Conservation (phyloP, 306 rosid genomes). For the Amphicarpaea edgeworthii region DNA sequence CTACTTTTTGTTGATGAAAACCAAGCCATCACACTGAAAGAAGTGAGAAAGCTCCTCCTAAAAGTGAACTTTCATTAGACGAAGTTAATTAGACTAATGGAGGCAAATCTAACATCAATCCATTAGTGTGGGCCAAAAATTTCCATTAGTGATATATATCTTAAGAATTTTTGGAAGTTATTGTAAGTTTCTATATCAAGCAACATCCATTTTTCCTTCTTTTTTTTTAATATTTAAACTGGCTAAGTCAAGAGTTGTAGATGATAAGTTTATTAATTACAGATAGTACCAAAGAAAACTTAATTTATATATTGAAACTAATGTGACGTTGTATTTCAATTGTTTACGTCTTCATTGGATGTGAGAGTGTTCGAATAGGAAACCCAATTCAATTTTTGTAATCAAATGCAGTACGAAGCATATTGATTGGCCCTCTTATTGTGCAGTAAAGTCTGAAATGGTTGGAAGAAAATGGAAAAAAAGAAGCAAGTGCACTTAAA, state of each 20-base stretch:
- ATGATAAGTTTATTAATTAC: no score
- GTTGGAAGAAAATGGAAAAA: background rate
- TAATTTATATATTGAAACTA: background rate
- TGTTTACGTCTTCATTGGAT: background rate
- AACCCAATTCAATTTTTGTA: slow-evolving; percentile 1
- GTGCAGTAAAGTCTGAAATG: slow-evolving; percentile 10
- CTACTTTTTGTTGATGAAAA: no score
- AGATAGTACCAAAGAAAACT: background rate
- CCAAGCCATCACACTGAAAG: no score
- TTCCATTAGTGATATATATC: no score
- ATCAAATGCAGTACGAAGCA: background rate
- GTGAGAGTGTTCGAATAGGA: background rate
- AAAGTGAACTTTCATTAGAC: background rate
- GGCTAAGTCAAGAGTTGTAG: no score
- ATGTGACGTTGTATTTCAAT: background rate
- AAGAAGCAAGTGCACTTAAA: background rate
- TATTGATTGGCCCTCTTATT: background rate
- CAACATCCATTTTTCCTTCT: no score
- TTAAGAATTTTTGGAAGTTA: background rate
- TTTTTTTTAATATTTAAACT: no score
- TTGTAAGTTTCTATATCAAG: background rate
- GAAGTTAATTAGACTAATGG: background rate
- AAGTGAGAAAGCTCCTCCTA: no score
- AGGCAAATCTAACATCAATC: background rate
- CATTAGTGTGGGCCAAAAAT: background rate